Evolutionary conservation across 2,329 filamentous ascomycete genomes (phyloP).

Genomic region (Epichloe sylvatica): DNA sequence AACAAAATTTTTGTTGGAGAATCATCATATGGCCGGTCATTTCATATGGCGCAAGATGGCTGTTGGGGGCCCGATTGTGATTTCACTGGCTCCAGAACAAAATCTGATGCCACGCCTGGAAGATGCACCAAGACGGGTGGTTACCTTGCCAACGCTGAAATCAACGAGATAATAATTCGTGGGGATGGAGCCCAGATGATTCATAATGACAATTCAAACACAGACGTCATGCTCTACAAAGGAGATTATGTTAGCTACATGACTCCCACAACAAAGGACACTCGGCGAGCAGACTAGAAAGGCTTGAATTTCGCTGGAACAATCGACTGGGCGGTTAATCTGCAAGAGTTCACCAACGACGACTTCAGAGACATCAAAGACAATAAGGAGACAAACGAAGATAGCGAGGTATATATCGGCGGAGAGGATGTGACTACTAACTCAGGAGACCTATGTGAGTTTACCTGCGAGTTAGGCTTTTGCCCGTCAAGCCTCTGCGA

Average conservation of each 20-base stretch:
- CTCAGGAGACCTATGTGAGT: too few relatives aligned
- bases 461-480: too few relatives aligned
- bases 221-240: not conserved
- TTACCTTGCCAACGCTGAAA: constrained; percentile 15
- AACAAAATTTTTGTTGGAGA: constrained; percentile 16
- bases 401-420: too few relatives aligned
- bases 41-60: constrained; percentile 13
- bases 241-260: constrained; percentile 1
- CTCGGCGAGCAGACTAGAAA: not conserved
- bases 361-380: too few relatives aligned
- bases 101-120: constrained; percentile 10
- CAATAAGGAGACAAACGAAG: too few relatives aligned
- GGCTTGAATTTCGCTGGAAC: constrained; percentile 2
- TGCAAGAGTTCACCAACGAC: not conserved
- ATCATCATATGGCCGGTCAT: constrained; percentile 15
- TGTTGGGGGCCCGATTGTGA: constrained; percentile 12
- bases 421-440: too few relatives aligned
- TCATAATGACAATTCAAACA: not conserved
- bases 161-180: constrained; percentile 6
- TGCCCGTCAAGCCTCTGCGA: too few relatives aligned
- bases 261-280: not conserved
- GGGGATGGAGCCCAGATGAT: not conserved
- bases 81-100: constrained; percentile 8
- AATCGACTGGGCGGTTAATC: constrained; percentile 3
- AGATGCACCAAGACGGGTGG: constrained; percentile 15